These are phyloP conservation scores for Saccharomycopsis fermentans DNA, from an alignment of 805 yeast genomes.

Conservation along the genomic window DNA sequence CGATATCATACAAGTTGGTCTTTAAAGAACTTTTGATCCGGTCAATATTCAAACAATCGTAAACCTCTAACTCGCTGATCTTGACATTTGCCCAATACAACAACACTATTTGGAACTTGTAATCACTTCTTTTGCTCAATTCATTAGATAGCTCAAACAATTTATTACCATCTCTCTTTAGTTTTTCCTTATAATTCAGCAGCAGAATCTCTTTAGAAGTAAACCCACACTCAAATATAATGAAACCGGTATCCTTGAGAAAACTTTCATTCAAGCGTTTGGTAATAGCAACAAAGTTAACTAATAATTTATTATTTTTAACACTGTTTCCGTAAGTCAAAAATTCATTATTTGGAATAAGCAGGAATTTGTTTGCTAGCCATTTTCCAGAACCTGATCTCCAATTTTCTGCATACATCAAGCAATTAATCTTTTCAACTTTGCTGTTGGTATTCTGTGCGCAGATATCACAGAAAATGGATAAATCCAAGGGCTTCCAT, in stretches of 20 bases:
- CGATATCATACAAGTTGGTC: slow-evolving; percentile 5
- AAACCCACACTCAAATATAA: slow-evolving; percentile 46
- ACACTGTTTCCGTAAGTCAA: slow-evolving; percentile 25
- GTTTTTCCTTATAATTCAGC: slow-evolving; percentile 24
- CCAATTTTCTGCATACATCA: slow-evolving; percentile 33
- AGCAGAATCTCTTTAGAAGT: slow-evolving; percentile 18
- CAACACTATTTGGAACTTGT: slow-evolving; percentile 31
- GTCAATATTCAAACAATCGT: slow-evolving; percentile 9
- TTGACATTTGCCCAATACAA: slow-evolving; percentile 31
- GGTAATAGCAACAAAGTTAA: slow-evolving; percentile 28
- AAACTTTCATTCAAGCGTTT: slow-evolving; percentile 25
- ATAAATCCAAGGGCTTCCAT: slow-evolving; percentile 40
- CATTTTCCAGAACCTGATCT: slow-evolving; percentile 34
- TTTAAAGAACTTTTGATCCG: slow-evolving; percentile 4
- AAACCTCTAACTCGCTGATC: slow-evolving; percentile 7
- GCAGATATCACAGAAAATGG: neutral
- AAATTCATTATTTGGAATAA: slow-evolving; percentile 27
- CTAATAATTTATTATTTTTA: slow-evolving; percentile 22
- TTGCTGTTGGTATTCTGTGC: neutral
- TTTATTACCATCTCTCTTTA: slow-evolving; percentile 29
- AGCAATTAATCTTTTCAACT: neutral
- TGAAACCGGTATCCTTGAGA: slow-evolving; percentile 32
- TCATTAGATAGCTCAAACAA: slow-evolving; percentile 29
- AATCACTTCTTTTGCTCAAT: slow-evolving; percentile 29
- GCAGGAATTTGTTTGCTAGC: slow-evolving; percentile 36